Base-by-base conservation (phyloP, 2,329 filamentous ascomycete genomes). In the Coleophoma crateriformis region DNA sequence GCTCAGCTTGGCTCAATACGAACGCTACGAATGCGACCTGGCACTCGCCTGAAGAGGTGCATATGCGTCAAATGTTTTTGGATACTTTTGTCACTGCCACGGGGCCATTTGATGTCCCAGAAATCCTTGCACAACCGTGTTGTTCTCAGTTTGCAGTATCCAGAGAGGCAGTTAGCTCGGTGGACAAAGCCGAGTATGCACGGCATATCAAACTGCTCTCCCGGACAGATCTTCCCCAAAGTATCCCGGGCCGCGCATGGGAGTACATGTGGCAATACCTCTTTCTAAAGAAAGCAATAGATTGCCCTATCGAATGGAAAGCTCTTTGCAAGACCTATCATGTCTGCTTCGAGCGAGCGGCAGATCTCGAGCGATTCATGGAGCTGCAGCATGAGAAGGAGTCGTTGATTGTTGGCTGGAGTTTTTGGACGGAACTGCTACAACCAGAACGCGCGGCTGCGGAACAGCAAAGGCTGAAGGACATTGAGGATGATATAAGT, bases 1-100 rank as follows among this genome's bases (percentile, higher is more conserved):
- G 78, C 56, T 78, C 78, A 0, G 70, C 69, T 43, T 78, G 76
- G 73, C 69, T 80, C 52, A 61, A 67, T 51, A 68, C 65, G 11
- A 64, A 60, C n/a, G 15, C 41, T 7, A 14, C 20, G 13, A 14
- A 22, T 12, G 41, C n/a, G 6, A 15, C 7, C 6, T 27, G 11
- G 14, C 10, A 19, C 1, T 15, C 32, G 14, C 22, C 17, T 8
- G 41, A 44, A 33, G 20, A 44, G 27, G 11, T 27, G 4, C 27
- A 27, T 32, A 44, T 44, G 22, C 7, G 27, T n/a, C 41, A 44
- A 15, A 27, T 27, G 15, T 32, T 44, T 13, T 1, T 44, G 27
- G 41, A 44, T 32, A 44, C 13, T 32, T 44, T 44, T 33, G 22
- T 27, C 13, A 3, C 41, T 5, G 54, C 55, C 17, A 52, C 54